Evolutionary conservation across 129 eudicot species (phyloP).

Genomic region (Pittosporum tobira): DNA sequence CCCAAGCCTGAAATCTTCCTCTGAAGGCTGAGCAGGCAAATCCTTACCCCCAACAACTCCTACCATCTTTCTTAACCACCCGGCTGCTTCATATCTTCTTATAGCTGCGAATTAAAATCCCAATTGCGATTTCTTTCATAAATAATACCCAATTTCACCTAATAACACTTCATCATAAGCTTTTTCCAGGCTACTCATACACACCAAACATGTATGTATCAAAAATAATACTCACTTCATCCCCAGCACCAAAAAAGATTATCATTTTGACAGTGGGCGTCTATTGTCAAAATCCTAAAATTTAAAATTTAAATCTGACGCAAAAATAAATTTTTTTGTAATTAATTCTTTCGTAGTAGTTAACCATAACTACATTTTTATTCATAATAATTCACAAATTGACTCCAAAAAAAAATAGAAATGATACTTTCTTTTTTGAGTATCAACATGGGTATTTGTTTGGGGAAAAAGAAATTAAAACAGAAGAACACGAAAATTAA

Average conservation of each 20-base stretch:
- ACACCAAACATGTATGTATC: too few relatives aligned
- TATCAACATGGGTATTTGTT: too few relatives aligned
- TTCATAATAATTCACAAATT: not conserved
- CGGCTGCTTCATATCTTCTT: conserved; percentile 68
- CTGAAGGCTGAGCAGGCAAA: conserved; percentile 95
- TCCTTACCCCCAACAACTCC: conserved; percentile 85
- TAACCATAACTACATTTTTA: not conserved
- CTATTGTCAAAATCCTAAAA: too few relatives aligned
- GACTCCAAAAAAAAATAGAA: not conserved
- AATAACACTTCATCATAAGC: not conserved
- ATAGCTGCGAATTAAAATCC: conserved; percentile 5
- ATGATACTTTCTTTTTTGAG: too few relatives aligned
- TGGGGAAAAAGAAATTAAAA: not conserved
- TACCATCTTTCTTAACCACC: conserved; percentile 69
- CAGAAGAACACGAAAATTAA: not conserved
- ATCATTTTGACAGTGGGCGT: too few relatives aligned
- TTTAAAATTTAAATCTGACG: too few relatives aligned
- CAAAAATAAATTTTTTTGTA: too few relatives aligned
- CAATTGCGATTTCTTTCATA: not conserved
- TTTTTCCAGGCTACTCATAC: too few relatives aligned
- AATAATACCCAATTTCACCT: not conserved
- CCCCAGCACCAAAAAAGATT: too few relatives aligned
- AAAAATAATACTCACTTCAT: too few relatives aligned
- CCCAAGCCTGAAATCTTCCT: conserved; percentile 70
- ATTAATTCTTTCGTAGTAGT: too few relatives aligned